Conservation (phyloP, 257 asterid species). For the Ocimum tenuiflorum region DNA sequence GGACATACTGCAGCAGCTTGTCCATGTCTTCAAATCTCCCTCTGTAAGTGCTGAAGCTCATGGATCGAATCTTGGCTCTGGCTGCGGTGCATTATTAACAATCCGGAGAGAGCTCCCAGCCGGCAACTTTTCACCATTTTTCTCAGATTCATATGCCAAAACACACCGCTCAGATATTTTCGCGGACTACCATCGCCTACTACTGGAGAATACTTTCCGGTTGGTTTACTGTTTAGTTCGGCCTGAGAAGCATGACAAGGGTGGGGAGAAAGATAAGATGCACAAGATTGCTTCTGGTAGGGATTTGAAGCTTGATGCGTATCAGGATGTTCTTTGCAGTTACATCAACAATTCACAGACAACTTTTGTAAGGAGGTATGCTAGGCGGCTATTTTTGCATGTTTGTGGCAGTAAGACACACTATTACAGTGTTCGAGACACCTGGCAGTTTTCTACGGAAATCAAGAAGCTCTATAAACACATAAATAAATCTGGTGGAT, state of each 20-base stretch:
- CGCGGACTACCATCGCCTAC: slow-evolving; percentile 79
- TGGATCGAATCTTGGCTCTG: slow-evolving; percentile 61
- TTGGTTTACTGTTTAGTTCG: slow-evolving; percentile 89
- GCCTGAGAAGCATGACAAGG: slow-evolving; percentile 97
- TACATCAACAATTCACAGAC: slow-evolving; percentile 92
- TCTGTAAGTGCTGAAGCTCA: slow-evolving; percentile 48
- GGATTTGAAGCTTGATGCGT: slow-evolving; percentile 94
- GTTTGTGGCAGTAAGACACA: slow-evolving; percentile 97
- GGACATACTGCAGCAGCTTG: slow-evolving; percentile 93
- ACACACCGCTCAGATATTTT: slow-evolving; percentile 86
- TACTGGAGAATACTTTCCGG: slow-evolving; percentile 87
- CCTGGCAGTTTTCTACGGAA: slow-evolving; percentile 93
- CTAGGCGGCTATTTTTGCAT: slow-evolving; percentile 92
- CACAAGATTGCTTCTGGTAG: slow-evolving; percentile 53
- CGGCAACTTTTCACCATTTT: slow-evolving; percentile 92
- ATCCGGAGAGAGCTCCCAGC: slow-evolving; percentile 93
- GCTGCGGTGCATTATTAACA: slow-evolving; percentile 83
- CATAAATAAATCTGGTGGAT: slow-evolving; percentile 86
- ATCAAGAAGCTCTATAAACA: slow-evolving; percentile 83
- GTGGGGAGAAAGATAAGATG: slow-evolving; percentile 77
- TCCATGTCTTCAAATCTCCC: slow-evolving; percentile 73
- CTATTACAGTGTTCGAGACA: slow-evolving; percentile 88
- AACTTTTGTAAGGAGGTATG: slow-evolving; percentile 79
- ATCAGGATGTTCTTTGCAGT: slow-evolving; percentile 94
- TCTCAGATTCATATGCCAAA: slow-evolving; percentile 89